Base-by-base conservation (phyloP, 2,329 filamentous ascomycete species). In the Botrytis fabae region DNA sequence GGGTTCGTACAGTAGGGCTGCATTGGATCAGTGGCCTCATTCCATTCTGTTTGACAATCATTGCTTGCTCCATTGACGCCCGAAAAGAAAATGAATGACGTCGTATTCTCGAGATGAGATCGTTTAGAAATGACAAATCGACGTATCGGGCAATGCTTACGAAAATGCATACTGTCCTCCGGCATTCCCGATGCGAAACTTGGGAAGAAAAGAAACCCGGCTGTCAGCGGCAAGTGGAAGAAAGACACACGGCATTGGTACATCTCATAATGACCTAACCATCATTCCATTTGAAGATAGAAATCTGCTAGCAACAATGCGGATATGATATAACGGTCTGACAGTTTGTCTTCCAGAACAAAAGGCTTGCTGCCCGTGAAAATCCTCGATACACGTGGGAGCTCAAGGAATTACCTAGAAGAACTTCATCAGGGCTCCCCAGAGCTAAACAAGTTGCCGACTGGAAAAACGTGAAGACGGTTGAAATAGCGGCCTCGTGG, bases 331-430 rank as follows among this genome's bases (percentile, higher is more conserved):
- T 42, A 68, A 72, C 70, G 70, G 70, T 40, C 42, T 60, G 51
- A 68, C 70, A 25, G 59, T 54, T 70, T 32, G 48, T 22, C 20
- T 18, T 61, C 60, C 40, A 18, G 14, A 60, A 38, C 22, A 32
- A 40, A 62, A 64, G 59, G 28, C 42, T n/a, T 64, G 25, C 25
- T 63, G 18, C 35, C 38, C 42, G 18, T 70, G 59, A 7, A 51
- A 22, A 61, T 51, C 40, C 42, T 42, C 59, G 25, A 63, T 40
- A 28, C 63, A 69, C 70, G 70, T 72, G 70, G 65, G 25, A 42
- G 20, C 40, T 72, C 70, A 72, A 60, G 70, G 70, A 32, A 51
- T 42, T 68, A 60, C 70, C 70, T 68, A 59, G 70, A 40, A 72
- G 28, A 20, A 51, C 48, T 60, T 66, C 69, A 44, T 51, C 69